Evolutionary conservation across 331 rosid species (phyloP), one percentile per base, ranked within the genome.

Genomic region (Prunus yedoensis): DNA sequence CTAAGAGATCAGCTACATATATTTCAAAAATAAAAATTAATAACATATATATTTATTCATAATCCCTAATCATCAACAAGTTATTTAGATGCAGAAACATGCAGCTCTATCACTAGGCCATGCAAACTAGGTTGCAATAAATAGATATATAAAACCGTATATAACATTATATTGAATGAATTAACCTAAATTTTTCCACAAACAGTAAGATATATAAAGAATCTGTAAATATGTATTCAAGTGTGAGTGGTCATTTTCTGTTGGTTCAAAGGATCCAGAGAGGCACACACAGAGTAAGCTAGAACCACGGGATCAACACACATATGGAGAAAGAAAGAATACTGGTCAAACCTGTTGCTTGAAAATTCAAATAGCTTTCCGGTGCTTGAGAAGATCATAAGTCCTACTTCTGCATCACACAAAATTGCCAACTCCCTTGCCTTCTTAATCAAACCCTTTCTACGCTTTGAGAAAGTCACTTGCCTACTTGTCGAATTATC

Each of bases 361-460:
- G 98, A 80, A 78, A 87, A 91, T 77, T 93, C 98, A 62, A 88
- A 91, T 53, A 88, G 89, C 85, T 86, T 93, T 51, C 82, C 96
- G 0, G 98, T 83, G 84, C 91, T 87, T 66, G 98, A 91, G 84
- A 88, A 91, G 46, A 93, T 93, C 12, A 85, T 52, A 64, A 93
- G 88, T 13, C 96, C 96, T 82, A 93, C 89, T 83, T 93, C 84
- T 15, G 93, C 98, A 83, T 93, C 98, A n/a, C 96, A 93, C 64
- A 93, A 88, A 71, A 91, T 88, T 10, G 95, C 91, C 2, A 93
- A 80, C 79, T 93, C 97, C 65, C 88, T 88, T 0, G 98, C 92
- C 82, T 93, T 93, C 89, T 93, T 93, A 74, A 93, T 87, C 85
- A 93, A 83, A 10, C 98, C 97, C 84, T 93, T 93, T 75, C 98